These are phyloP conservation scores for Alloascoidea africana DNA, from an alignment of 805 yeast species.

Conservation along the genomic window DNA sequence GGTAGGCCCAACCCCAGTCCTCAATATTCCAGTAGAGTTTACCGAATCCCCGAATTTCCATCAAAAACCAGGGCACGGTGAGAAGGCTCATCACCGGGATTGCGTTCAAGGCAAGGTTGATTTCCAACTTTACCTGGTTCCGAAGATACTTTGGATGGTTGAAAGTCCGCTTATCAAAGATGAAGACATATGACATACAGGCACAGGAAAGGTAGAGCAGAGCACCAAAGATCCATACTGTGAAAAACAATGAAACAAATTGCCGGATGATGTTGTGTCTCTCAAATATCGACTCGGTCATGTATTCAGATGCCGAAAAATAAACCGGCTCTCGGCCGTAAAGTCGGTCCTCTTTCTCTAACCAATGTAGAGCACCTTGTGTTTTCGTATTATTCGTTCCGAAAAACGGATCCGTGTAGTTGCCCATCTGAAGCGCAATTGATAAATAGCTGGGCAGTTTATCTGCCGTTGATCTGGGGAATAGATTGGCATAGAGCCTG, in stretches of 20 bases:
- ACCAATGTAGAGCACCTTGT: neutral
- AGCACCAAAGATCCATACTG: slow-evolving; percentile 80
- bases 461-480: slow-evolving; percentile 31
- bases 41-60: slow-evolving; percentile 77
- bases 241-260: slow-evolving; percentile 41
- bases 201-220: slow-evolving; percentile 66
- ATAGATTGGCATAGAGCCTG: slow-evolving; percentile 49
- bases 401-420: slow-evolving; percentile 4
- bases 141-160: slow-evolving; percentile 93
- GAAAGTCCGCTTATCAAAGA: slow-evolving; percentile 80
- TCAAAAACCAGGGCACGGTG: slow-evolving; percentile 81
- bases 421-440: slow-evolving; percentile 10
- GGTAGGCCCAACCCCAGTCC: slow-evolving; percentile 57
- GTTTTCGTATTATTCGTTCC: slow-evolving; percentile 4
- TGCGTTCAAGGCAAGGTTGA: slow-evolving; percentile 59
- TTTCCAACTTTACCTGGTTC: slow-evolving; percentile 81
- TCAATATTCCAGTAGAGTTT: slow-evolving; percentile 52
- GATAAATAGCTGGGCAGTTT: slow-evolving; percentile 17
- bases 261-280: slow-evolving; percentile 69
- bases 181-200: slow-evolving; percentile 53
- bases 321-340: slow-evolving; percentile 50
- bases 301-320: slow-evolving; percentile 37
- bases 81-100: slow-evolving; percentile 81
- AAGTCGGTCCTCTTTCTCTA: slow-evolving; percentile 20
- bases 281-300: slow-evolving; percentile 52